Percentiles rank a stretch among this genome's conserved stretches.
Conservation (phyloP, 2,329 filamentous ascomycete genomes). For the Colletotrichum abscissum region DNA sequence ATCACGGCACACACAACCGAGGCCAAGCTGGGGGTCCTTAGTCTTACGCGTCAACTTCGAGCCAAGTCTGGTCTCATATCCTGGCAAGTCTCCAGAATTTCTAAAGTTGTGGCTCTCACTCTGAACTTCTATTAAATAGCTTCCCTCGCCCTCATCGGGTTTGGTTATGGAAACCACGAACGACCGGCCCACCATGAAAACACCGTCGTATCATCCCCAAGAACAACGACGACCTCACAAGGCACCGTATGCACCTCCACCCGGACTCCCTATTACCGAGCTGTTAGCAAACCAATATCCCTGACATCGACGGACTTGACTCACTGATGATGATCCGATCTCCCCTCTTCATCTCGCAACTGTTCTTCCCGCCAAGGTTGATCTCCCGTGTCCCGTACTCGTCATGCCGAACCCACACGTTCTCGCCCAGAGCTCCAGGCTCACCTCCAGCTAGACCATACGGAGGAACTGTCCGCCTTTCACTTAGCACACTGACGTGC, state of each 20-base stretch:
- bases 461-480: no score
- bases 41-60: constrained; percentile 8
- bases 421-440: background rate
- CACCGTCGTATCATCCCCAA: background rate
- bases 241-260: background rate
- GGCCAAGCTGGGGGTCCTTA: constrained; percentile 8
- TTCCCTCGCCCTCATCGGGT: background rate
- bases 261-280: background rate
- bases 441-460: background rate
- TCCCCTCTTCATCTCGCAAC: background rate
- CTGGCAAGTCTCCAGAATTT: constrained; percentile 1
- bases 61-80: background rate
- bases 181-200: background rate
- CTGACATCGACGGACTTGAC: background rate
- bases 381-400: background rate
- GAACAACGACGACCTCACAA: background rate
- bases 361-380: background rate
- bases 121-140: background rate
- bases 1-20: constrained; percentile 28
- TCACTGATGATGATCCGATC: background rate
- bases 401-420: background rate
- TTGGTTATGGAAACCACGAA: background rate
- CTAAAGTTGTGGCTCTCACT: background rate
- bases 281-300: background rate
- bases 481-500: background rate